Evolutionary conservation across 164 flowering plant species (phyloP).

Genomic region (Dillenia turbinata): DNA sequence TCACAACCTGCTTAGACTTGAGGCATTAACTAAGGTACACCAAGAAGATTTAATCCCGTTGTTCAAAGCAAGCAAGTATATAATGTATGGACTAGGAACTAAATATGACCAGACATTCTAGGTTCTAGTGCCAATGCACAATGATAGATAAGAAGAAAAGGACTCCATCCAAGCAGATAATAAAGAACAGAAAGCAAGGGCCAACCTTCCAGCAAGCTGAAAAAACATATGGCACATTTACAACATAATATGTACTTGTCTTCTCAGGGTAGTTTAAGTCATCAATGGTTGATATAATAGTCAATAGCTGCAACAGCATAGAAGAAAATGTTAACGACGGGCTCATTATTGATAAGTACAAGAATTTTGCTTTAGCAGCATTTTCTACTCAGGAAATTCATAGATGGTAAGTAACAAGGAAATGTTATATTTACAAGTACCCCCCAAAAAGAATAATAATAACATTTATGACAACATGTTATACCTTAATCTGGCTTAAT

Average conservation of each 20-base stretch:
- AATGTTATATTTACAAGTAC: neutral
- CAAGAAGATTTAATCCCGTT: neutral
- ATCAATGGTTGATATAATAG: constrained; percentile 65
- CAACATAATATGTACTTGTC: constrained; percentile 76
- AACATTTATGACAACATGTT: neutral
- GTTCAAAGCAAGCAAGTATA: neutral
- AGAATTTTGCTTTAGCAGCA: constrained; percentile 12
- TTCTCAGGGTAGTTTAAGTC: constrained; percentile 90
- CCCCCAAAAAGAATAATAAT: neutral
- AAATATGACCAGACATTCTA: neutral
- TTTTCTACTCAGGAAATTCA: constrained; percentile 10
- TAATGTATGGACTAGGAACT: neutral
- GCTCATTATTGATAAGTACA: neutral
- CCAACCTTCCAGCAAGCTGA: constrained; percentile 92
- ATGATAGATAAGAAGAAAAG: neutral
- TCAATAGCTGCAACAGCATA: constrained; percentile 55
- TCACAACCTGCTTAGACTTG: constrained; percentile 43
- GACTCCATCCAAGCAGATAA: neutral
- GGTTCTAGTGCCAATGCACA: neutral
- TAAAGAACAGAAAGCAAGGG: neutral
- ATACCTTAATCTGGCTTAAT: constrained; percentile 72
- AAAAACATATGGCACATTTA: constrained; percentile 72
- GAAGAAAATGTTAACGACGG: too few relatives aligned
- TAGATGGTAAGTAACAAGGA: neutral
- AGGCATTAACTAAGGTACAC: neutral